A percentile compares a stretch with the other conserved stretches of the same genome.
These are phyloP conservation scores for Brettanomyces nanus DNA, from an alignment of 805 yeast species.

Conservation along the genomic window DNA sequence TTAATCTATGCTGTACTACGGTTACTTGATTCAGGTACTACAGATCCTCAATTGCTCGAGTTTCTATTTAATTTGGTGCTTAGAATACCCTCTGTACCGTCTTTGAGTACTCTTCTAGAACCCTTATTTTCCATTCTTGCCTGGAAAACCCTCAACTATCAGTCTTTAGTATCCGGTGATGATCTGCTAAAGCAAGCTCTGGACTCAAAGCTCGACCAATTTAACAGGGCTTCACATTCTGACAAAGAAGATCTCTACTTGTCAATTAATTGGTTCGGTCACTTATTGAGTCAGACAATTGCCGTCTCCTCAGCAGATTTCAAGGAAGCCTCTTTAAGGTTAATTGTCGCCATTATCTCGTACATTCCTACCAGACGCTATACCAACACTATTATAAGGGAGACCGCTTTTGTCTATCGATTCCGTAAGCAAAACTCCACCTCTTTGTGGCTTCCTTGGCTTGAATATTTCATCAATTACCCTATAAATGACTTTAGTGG, in stretches of 20 bases:
- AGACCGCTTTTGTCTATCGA: conserved; percentile 17
- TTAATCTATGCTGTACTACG: neutral
- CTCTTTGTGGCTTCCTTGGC: conserved; percentile 4
- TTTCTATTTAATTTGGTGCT: conserved; percentile 1
- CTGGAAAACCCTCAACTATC: conserved; percentile 24
- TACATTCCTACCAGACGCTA: conserved; percentile 35
- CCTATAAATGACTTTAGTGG: conserved; percentile 32
- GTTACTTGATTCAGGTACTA: neutral
- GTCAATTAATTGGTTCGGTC: neutral
- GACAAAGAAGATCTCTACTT: neutral
- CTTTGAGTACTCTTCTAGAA: conserved; percentile 7
- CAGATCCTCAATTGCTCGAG: neutral
- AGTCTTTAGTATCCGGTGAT: conserved; percentile 6
- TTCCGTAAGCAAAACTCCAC: neutral
- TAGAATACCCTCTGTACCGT: neutral
- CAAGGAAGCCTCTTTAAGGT: conserved; percentile 10
- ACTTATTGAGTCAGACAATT: no score
- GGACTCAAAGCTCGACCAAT: neutral
- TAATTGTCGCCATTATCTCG: conserved; percentile 26
- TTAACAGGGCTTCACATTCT: neutral
- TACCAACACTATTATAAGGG: conserved; percentile 24
- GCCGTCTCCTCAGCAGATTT: neutral
- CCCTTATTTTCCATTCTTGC: conserved; percentile 28
- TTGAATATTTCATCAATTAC: conserved; percentile 24
- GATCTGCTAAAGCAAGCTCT: neutral